Evolutionary conservation across 768 basidiomycete genomes (phyloP).

Genomic region (Lentinula edodes): DNA sequence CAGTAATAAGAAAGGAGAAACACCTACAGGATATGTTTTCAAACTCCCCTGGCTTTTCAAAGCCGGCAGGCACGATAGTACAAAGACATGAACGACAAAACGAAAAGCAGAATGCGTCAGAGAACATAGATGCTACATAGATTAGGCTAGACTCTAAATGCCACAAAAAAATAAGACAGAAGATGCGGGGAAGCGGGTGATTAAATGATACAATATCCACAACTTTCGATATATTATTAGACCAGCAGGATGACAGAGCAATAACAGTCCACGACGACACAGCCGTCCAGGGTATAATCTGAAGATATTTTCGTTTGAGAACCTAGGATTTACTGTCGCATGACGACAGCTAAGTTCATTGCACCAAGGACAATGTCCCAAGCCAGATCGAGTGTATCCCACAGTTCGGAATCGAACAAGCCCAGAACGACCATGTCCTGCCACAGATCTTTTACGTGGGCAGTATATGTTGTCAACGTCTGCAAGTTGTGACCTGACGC

Average conservation of each 20-base stretch:
- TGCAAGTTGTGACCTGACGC: conserved; percentile 39
- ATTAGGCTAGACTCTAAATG: not conserved
- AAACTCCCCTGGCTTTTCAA: too few relatives aligned
- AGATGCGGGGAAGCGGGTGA: not conserved
- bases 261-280: not conserved
- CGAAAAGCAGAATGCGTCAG: not conserved
- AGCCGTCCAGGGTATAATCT: not conserved
- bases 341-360: conserved; percentile 24
- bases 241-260: not conserved
- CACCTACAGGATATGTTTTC: too few relatives aligned
- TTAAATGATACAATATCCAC: not conserved
- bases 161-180: not conserved
- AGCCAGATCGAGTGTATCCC: conserved; percentile 73
- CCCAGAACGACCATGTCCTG: conserved; percentile 73
- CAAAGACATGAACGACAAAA: not conserved
- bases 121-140: not conserved
- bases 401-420: conserved; percentile 64
- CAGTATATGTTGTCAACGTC: conserved; percentile 49
- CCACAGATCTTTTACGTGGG: conserved; percentile 75
- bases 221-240: not conserved
- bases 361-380: conserved; percentile 71
- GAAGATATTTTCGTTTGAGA: not conserved
- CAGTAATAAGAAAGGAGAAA: too few relatives aligned
- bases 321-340: not conserved
- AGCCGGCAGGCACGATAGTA: too few relatives aligned